These are phyloP conservation scores for Lactarius deliciosus DNA, from an alignment of 768 basidiomycete species.

Conservation along the genomic window DNA sequence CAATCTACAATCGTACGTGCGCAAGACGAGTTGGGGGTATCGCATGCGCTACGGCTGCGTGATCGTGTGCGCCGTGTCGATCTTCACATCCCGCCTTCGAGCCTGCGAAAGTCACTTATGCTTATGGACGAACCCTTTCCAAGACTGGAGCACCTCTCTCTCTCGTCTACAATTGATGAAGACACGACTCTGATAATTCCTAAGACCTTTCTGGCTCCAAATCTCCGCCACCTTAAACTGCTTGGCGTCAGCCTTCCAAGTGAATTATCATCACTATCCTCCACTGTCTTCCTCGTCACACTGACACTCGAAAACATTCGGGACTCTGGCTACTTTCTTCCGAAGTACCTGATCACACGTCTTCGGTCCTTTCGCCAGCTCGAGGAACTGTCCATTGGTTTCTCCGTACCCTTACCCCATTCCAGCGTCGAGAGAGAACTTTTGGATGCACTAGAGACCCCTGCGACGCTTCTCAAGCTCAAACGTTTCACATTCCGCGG, in stretches of 20 bases:
- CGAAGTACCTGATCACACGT: not conserved
- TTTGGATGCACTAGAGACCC: not conserved
- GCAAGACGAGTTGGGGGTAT: not conserved
- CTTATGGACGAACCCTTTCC: not conserved
- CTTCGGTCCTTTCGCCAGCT: constrained; percentile 8
- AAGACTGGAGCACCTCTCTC: not conserved
- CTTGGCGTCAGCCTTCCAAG: constrained; percentile 2
- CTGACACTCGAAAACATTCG: not conserved
- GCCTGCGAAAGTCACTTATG: not conserved
- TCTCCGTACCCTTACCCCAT: not conserved
- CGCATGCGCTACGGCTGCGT: not conserved
- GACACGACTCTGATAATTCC: not conserved
- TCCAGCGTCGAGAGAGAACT: not conserved
- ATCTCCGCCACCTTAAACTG: not conserved
- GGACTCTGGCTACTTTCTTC: not conserved
- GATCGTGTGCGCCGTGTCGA: constrained; percentile 2
- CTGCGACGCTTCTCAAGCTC: constrained; percentile 4
- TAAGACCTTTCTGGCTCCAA: not conserved
- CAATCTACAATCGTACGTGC: not conserved
- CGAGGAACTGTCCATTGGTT: constrained; percentile 14
- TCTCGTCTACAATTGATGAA: not conserved
- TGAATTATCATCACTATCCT: not conserved
- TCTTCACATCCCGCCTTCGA: not conserved
- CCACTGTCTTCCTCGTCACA: not conserved
- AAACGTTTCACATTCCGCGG: not conserved